phyloP scores from a whole-genome alignment of 257 asterid genomes.

The Handroanthus guayacan region DNA sequence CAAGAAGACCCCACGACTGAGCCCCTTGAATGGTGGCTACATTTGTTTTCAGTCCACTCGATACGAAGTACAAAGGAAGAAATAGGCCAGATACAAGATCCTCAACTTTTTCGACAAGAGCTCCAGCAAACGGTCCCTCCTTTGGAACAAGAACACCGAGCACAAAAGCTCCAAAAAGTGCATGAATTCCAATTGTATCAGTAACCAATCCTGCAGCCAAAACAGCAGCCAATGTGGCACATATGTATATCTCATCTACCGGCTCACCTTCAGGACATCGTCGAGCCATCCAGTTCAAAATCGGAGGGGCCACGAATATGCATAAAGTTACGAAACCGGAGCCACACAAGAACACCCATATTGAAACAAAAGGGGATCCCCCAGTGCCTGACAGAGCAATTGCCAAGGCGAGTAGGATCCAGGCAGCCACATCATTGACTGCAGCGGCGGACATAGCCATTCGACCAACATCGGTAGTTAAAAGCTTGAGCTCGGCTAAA shows the following conservation, averaged over 20 bases:
- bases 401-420: conserved; percentile 82
- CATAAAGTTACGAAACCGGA: conserved; percentile 52
- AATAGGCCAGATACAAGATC: conserved; percentile 84
- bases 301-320: conserved; percentile 50
- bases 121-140: conserved; percentile 82
- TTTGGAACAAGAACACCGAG: conserved; percentile 81
- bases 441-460: conserved; percentile 94
- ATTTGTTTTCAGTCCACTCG: conserved; percentile 82
- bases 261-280: conserved; percentile 76
- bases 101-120: conserved; percentile 81
- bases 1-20: conserved; percentile 87
- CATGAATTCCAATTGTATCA: conserved; percentile 81
- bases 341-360: conserved; percentile 78
- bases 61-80: conserved; percentile 82
- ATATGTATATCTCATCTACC: conserved; percentile 67
- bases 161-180: conserved; percentile 86
- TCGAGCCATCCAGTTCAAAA: conserved; percentile 70
- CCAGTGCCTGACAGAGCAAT: conserved; percentile 71
- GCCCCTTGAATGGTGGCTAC: conserved; percentile 76
- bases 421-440: conserved; percentile 82
- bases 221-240: conserved; percentile 67
- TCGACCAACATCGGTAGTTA: conserved; percentile 78
- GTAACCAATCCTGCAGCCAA: conserved; percentile 75
- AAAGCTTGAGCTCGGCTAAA: conserved; percentile 77
- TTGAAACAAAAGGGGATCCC: conserved; percentile 56